These are phyloP conservation scores for Prunus mongolica DNA, from an alignment of 306 rosid genomes.

Conservation along the genomic window DNA sequence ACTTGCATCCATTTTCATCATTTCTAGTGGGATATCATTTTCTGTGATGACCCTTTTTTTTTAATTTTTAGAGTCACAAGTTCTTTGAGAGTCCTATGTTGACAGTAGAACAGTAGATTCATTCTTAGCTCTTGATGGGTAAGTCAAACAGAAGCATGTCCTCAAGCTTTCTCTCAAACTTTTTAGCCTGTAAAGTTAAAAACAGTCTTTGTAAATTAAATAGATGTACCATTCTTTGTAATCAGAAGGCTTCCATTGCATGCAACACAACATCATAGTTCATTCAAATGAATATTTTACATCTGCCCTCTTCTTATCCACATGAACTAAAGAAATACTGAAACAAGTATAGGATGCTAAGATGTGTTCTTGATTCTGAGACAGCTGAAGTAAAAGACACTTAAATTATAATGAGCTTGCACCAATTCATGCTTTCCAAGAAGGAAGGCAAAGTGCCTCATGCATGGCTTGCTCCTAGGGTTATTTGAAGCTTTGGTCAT, in stretches of 20 bases:
- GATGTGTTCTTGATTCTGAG: too few relatives aligned
- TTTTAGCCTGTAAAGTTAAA: background rate
- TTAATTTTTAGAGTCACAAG: background rate
- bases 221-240: background rate
- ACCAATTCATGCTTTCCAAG: background rate
- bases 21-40: background rate
- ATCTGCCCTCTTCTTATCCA: background rate
- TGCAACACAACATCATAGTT: background rate
- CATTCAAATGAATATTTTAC: background rate
- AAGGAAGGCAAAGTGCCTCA: background rate
- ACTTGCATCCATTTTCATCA: background rate
- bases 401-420: too few relatives aligned
- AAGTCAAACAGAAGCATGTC: background rate
- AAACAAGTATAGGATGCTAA: too few relatives aligned
- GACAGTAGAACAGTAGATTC: background rate
- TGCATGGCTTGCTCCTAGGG: constrained; percentile 15
- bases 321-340: background rate
- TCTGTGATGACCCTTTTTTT: too few relatives aligned
- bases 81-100: background rate
- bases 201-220: background rate
- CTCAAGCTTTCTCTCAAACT: background rate
- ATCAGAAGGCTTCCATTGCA: background rate
- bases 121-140: background rate
- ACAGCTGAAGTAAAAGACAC: too few relatives aligned
- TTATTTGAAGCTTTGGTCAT: constrained; percentile 3